Evolutionary conservation across 1,284 basidiomycete genomes (phyloP), one percentile per base, ranked within the genome.

Genomic region (Xanthoconium separans): DNA sequence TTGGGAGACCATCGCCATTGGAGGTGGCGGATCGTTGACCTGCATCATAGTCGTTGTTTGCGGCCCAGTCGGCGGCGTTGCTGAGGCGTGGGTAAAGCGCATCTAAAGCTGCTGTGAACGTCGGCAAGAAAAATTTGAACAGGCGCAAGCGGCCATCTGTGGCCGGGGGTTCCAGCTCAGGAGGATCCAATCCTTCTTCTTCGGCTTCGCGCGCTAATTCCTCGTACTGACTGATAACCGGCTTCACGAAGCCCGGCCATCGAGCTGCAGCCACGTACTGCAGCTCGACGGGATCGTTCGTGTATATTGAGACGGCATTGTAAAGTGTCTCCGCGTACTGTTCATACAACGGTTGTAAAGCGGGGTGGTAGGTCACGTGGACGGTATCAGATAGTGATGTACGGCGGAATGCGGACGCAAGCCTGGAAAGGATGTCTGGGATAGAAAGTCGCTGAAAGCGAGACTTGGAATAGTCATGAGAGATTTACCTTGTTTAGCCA

Each of bases 181-280:
- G 57, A 10, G 61, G 61, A 34, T 64, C 68, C 20, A 55, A 58
- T 22, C 65, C 69, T 4, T 65, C 66, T 4, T 64, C 68, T 30
- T 63, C 59, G 4, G 53, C 55, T 44, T 56, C 48, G 29, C 55
- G 52, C 10, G 63, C 54, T 12, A 63, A 13, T 24, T 65, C 63
- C 12, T 58, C 64, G 57, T 84, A 75, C 33, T 81, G 80, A 51
- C 83, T 81, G 3, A 89, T 65, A 6, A 91, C 63, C 0, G 88
- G 88, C 50, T 83, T 76, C 1, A 85, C 78, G 61, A 89, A 91
- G 1, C 82, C 84, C 0, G 89, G 90, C 91, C 93, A 95, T 12
- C 88, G 79, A 6, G 91, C 85, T 1, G 82, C 79, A 2, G 88
- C 83, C 37, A 94, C 80, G 64, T 93, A 92, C 40, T 82, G 79